Evolutionary conservation across 495 filamentous ascomycete genomes (phyloP), one percentile per base, ranked within the genome.

Genomic region (Penicillium argentinense): DNA sequence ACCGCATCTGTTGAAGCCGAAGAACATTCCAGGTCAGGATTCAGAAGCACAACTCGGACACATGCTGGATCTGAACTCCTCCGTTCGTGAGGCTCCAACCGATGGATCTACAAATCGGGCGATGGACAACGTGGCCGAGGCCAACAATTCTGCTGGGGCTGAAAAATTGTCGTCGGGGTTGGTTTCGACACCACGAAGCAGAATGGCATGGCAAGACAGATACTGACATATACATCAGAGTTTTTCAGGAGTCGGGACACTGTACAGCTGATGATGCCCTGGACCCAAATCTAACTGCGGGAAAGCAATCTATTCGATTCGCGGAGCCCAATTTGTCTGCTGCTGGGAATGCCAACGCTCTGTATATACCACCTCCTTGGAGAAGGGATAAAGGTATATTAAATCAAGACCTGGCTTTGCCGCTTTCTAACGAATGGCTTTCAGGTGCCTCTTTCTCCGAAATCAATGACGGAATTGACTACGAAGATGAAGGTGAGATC

Each of bases 311-410:
- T 16, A 46, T 46, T 29, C 14, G 13, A 9, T 46, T 39, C 17
- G 24, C 43, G 14, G 43, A 46, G 12, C n/a, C 29, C 13, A n/a
- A 23, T 21, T n/a, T 8, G 29, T 11, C 12, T 24, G 14, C 42
- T 32, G 42, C 13, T 12, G 23, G 33, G 16, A 24, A 27, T 22
- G 33, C 25, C n/a, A 67, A 59, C 19, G 58, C 61, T 21, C 50
- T 68, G n/a, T 63, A 68, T 39, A 64, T 68, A 13, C 65, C 65
- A 11, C 52, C 63, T 6, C 65, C 65, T n/a, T 53, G 63, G 21
- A 62, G 47, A 36, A 53, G 63, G 12, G 65, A 68, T 23, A 56
- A 47, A 68, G 65, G 65, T 64, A 54, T 17, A 14, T 22, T 14
- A 9, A 53, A 33, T 21, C 7, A 30, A 23, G 9, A 9, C 12